Evolutionary conservation across 2,329 filamentous ascomycete genomes (phyloP).

Genomic region (Lecanicillium sp.): DNA sequence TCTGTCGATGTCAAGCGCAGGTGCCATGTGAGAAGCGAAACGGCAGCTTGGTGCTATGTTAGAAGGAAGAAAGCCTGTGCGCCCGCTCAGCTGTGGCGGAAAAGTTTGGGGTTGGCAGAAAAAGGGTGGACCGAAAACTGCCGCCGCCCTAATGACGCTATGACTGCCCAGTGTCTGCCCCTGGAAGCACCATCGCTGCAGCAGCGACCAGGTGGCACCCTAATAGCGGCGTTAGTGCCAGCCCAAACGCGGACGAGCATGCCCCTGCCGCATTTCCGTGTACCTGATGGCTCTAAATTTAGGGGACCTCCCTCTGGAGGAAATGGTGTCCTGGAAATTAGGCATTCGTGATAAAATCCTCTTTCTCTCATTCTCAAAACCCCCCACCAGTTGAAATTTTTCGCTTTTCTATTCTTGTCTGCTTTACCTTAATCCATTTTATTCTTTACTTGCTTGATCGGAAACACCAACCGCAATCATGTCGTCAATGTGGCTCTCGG

Average conservation of each 20-base stretch:
- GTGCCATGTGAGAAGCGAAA: no score
- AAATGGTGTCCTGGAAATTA: slow-evolving; percentile 16
- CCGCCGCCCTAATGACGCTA: neutral
- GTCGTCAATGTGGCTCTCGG: slow-evolving; percentile 93
- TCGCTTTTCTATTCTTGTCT: neutral
- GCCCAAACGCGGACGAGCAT: neutral
- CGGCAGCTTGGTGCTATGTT: no score
- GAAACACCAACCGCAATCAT: slow-evolving; percentile 39
- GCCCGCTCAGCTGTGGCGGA: neutral
- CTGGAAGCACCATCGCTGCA: no score
- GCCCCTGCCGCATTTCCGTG: neutral
- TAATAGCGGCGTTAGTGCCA: neutral
- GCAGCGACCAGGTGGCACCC: no score
- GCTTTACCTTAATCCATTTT: neutral
- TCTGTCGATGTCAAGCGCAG: no score
- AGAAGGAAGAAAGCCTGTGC: neutral
- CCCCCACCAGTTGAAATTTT: neutral
- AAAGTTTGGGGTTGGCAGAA: slow-evolving; percentile 3
- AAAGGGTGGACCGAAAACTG: neutral
- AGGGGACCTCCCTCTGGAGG: slow-evolving; percentile 10
- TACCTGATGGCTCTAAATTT: slow-evolving; percentile 9
- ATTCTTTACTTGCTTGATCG: no score
- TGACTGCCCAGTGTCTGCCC: no score
- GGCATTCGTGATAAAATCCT: neutral
- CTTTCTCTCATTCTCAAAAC: neutral